Evolutionary conservation across 2,329 filamentous ascomycete species (phyloP).

Genomic region (Aschersonia sp.): DNA sequence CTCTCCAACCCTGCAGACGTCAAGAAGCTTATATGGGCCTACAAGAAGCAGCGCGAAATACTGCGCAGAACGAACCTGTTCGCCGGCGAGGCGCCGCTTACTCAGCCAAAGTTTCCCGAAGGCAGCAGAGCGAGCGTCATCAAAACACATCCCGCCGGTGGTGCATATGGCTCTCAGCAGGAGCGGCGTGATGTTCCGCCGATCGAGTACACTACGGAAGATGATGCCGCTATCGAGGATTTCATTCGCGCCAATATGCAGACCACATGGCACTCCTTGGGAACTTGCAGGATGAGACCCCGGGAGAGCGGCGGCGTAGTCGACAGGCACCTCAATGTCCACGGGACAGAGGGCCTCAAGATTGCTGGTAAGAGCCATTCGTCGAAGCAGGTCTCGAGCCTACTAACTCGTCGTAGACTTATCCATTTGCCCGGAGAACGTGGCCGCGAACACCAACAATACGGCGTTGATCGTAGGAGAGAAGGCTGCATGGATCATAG

Average conservation of each 20-base stretch:
- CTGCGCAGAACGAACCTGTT: constrained; percentile 38
- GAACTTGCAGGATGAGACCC: constrained; percentile 36
- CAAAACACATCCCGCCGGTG: constrained; percentile 10
- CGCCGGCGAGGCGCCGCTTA: constrained; percentile 24
- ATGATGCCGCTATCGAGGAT: constrained; percentile 30
- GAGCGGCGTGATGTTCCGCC: constrained; percentile 11
- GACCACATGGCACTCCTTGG: constrained; percentile 31
- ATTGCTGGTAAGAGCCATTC: constrained; percentile 21
- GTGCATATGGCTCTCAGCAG: constrained; percentile 7
- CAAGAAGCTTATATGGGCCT: constrained; percentile 44
- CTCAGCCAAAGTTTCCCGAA: constrained; percentile 27
- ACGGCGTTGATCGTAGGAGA: constrained; percentile 30
- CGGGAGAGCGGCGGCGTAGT: constrained; percentile 29
- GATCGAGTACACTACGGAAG: constrained; percentile 32
- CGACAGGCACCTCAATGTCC: constrained; percentile 24
- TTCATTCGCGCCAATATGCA: constrained; percentile 21
- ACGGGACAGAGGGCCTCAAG: constrained; percentile 26
- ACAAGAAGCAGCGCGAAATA: constrained; percentile 49
- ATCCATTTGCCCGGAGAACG: constrained; percentile 21
- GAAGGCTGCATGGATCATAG: constrained; percentile 20
- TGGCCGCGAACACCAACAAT: constrained; percentile 28
- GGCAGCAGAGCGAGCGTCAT: constrained; percentile 21
- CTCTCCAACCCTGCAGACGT: constrained; percentile 31
- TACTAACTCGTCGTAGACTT: constrained; percentile 12
- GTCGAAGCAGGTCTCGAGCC: too few relatives aligned